These are phyloP conservation scores for Globisporangium barbulae DNA, from an alignment of 352 stramenopile genomes.

Conservation along the genomic window DNA sequence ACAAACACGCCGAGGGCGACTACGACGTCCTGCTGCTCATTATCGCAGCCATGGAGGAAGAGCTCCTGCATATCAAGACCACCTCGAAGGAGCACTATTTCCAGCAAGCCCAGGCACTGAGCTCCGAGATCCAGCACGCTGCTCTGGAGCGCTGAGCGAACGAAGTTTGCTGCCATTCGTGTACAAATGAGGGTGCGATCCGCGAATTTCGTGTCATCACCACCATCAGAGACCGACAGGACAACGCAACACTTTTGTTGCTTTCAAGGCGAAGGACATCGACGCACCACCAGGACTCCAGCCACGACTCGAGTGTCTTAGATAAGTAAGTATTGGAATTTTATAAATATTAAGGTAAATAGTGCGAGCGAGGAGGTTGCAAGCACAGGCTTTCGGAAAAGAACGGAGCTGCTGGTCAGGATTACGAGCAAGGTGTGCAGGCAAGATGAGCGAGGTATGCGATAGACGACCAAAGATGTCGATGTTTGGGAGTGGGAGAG, in stretches of 20 bases:
- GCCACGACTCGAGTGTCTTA: not conserved
- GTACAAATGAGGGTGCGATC: not conserved
- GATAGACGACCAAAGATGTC: not conserved
- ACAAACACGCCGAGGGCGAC: constrained; percentile 48
- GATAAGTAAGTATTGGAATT: constrained; percentile 14
- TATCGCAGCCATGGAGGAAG: constrained; percentile 70
- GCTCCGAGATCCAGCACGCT: constrained; percentile 45
- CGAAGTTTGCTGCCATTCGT: not conserved
- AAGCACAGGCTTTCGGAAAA: constrained; percentile 4
- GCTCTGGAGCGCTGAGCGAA: constrained; percentile 34
- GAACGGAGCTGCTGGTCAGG: constrained; percentile 4
- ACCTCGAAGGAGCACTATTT: constrained; percentile 65
- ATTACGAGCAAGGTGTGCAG: too few species aligned
- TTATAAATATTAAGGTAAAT: constrained; percentile 16
- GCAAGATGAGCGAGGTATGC: not conserved
- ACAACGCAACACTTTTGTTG: not conserved
- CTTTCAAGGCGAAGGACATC: not conserved
- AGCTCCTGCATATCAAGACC: constrained; percentile 74
- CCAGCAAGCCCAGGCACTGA: constrained; percentile 51
- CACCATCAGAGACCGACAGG: not conserved
- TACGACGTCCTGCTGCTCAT: constrained; percentile 66
- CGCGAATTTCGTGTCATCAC: not conserved
- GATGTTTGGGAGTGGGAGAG: not conserved
- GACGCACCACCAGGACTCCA: not conserved
- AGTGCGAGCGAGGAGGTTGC: not conserved